Base-by-base conservation (phyloP, 129 eudicot species). In the Flaveria linearis region DNA sequence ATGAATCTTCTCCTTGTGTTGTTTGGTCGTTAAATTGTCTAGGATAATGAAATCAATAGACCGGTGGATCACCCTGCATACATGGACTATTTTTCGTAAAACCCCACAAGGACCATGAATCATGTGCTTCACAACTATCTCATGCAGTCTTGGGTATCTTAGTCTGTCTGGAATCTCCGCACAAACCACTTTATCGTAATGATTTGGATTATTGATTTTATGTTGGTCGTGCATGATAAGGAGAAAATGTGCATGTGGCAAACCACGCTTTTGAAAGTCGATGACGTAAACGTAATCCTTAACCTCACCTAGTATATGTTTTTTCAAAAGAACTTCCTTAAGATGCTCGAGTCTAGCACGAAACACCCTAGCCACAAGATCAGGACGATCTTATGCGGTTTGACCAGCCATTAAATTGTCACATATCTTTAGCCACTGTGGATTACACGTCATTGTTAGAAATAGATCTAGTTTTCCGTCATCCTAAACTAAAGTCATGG, bases 61-160 rank as follows among this genome's bases (percentile, higher is more conserved):
- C 1, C 51, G 15, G 20, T 42, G 71, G 18, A 16, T 68, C 70
- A 25, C 77, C 56, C 6, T 17, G 14, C 81, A 79, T 74, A 23
- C 77, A 83, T 2, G 65, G 30, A 8, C 45, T 5, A 15, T 17
- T 3, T 1, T 4, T 13, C 75, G 5, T 14, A 36, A 7, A 10
- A 4, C 14, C 2, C 72, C 83, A 11, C 69, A 83, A 4, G 83
- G 76, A 0, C 83, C 77, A 77, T 73, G 83, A 72, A 78, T 78
- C 82, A 82, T 82, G 58, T 82, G 82, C 20, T 72, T 76, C 1
- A 62, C 51, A 7, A 82, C 82, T 4, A 60, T 33, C 9, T 45
- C 42, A 23, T 77, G 57, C 18, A 82, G 8, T 9, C 43, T 9
- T 0, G 46, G 45, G 4, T 77, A n/a, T 3, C 72, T 36, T 14